Base-by-base conservation (phyloP, 345 rosid species). In the Camelina sativa region DNA sequence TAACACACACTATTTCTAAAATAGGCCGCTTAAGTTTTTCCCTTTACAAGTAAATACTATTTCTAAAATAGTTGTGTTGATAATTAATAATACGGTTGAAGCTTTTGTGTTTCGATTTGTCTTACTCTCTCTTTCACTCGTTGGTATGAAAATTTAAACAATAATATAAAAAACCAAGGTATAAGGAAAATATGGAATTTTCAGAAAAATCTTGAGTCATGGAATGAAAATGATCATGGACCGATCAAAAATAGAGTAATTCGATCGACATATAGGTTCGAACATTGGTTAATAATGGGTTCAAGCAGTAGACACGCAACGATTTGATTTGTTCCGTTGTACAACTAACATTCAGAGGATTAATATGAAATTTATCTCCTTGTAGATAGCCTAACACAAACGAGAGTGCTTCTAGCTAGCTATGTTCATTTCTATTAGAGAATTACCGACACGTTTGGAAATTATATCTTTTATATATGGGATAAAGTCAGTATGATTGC, bases 401-500 rank as follows among this genome's bases (percentile, higher is more conserved):
- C 19, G 50, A 3, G 19, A 46, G 2, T 46, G 20, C n/a, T 8
- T 46, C 51, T 28, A 28, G 30, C 51, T 28, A 28, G 30, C 30
- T 28, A 28, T 28, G 30, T 28, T 28, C 30, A 28, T 28, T 28
- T 28, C 4, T 28, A 28, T 28, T 28, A 34, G 9, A 34, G 37
- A 7, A 34, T 47, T 9, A 44, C 22, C 30, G 62, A 69, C 43
- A 17, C 8, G 8, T 55, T 38, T 30, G 35, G 8, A 41, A 37
- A 28, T 28, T 11, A 55, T 51, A 6, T 32, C 7, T 59, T n/a
- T 25, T 43, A 15, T 38, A 44, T 28, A 23, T 11, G 17, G 60
- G 25, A 48, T 38, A 62, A 62, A 41, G 69, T 38, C 12, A 52
- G 41, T n/a, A 62, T 62, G 76, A 62, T 40, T 41, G 43, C 62